Base-by-base conservation (phyloP, 1,284 basidiomycete species). In the Abortiporus biennis region DNA sequence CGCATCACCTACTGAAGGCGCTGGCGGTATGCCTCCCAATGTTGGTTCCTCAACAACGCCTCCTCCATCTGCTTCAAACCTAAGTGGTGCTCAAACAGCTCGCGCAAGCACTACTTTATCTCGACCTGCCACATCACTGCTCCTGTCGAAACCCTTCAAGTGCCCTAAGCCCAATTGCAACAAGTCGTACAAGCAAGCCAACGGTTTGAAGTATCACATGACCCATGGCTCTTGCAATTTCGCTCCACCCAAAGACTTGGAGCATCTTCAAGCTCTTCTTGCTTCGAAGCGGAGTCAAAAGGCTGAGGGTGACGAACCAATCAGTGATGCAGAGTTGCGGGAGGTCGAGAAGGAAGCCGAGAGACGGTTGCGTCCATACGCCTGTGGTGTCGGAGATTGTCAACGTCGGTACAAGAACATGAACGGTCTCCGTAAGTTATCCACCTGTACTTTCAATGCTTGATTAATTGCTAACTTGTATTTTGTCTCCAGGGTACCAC, bases 131-230 rank as follows among this genome's bases (percentile, higher is more conserved):
- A 64, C 73, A 1, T 74, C 74, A 11, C 61, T 80, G 12, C 65
- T 81, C 21, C 62, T 68, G 36, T 83, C 75, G 51, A 97, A 97
- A 65, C 95, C 95, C 0, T 99, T 95, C 82, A 80, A 86, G 50
- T 99, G 95, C 71, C 92, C 92, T 12, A 95, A 95, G 54, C 85
- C 90, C 0, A 95, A 96, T 44, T 99, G 95, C 72, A 94, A 93
- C 71, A 99, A 99, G 76, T 84, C 83, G 35, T 99, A 99, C 76
- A 98, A 98, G 73, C 95, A 98, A 68, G 92, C 92, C 47, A 92
- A 92, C 58, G 89, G 89, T 1, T 74, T 99, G 55, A 98, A 99
- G 72, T 98, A 98, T 66, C 95, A 99, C 67, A 85, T 94, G 64
- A 85, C 91, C 15, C 90, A 92, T 59, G 90, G 95, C 3, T 88